A percentile compares a stretch with the other conserved stretches of the same genome.
These are phyloP conservation scores for Mortierella sp. DNA, from an alignment of 371 early-diverging fungal genomes.

Conservation along the genomic window DNA sequence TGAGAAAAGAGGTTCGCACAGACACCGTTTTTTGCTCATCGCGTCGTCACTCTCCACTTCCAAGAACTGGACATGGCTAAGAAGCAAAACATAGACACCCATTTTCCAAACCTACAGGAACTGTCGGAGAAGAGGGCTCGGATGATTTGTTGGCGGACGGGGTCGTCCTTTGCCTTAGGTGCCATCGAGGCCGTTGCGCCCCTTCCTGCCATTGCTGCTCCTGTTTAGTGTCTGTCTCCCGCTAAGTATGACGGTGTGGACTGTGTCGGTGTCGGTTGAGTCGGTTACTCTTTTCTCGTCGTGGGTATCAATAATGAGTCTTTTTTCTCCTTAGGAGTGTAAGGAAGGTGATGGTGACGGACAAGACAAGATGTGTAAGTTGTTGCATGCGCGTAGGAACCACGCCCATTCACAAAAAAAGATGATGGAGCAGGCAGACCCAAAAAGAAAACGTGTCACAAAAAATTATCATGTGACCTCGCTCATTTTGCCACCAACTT, in stretches of 20 bases:
- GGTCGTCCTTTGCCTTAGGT: constrained; percentile 50
- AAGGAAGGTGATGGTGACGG: not conserved
- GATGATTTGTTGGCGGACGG: constrained; percentile 52
- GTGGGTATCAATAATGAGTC: no score
- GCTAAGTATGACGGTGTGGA: not conserved
- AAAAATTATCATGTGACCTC: not conserved
- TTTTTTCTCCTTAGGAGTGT: no score
- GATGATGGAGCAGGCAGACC: constrained; percentile 3
- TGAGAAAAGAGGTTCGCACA: not conserved
- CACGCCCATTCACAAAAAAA: not conserved
- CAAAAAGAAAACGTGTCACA: not conserved
- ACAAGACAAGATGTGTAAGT: not conserved
- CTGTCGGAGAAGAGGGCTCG: constrained; percentile 52
- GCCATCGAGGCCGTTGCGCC: constrained; percentile 27
- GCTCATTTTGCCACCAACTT: not conserved
- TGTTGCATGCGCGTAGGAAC: not conserved
- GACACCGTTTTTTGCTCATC: no score
- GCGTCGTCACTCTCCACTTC: not conserved
- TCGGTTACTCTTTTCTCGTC: no score
- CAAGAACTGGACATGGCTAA: not conserved
- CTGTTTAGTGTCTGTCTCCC: not conserved
- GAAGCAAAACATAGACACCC: not conserved
- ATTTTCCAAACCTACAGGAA: constrained; percentile 31
- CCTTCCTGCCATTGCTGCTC: constrained; percentile 14
- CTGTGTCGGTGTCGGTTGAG: not conserved